phyloP scores from a whole-genome alignment of 2,329 filamentous ascomycete genomes.

The Ustilaginoidea virens region DNA sequence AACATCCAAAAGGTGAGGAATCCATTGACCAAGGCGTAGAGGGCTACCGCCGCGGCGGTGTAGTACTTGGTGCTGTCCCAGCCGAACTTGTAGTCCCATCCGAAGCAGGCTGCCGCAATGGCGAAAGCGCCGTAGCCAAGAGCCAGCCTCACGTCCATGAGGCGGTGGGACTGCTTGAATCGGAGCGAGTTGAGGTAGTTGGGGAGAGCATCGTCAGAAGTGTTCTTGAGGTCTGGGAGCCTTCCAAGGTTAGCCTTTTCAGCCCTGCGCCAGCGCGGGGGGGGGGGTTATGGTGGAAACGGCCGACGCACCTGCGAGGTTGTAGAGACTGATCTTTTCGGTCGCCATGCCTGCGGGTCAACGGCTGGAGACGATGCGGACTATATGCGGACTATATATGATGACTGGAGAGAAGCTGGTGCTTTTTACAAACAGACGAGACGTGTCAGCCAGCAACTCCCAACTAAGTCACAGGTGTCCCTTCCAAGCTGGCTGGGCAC shows the following conservation, averaged over 20 bases:
- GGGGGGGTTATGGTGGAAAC: too few species aligned
- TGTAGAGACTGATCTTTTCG: constrained; percentile 51
- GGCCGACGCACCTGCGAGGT: constrained; percentile 38
- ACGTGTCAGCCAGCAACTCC: too few species aligned
- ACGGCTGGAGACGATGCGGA: background rate
- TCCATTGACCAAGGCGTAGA: constrained; percentile 69
- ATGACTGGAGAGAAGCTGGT: background rate
- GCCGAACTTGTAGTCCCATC: constrained; percentile 80
- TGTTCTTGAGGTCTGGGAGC: constrained; percentile 77
- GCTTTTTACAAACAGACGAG: background rate
- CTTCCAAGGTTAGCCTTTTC: constrained; percentile 1
- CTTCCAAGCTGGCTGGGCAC: constrained; percentile 1
- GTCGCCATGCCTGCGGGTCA: constrained; percentile 16
- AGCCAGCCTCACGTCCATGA: constrained; percentile 67
- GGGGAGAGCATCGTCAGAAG: constrained; percentile 83
- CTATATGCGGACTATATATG: too few species aligned
- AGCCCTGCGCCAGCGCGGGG: background rate
- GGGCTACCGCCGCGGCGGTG: constrained; percentile 61
- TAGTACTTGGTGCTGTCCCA: constrained; percentile 76
- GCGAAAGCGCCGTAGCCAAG: constrained; percentile 73
- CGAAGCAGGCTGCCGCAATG: constrained; percentile 72
- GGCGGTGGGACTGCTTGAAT: constrained; percentile 68
- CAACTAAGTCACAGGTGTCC: too few species aligned
- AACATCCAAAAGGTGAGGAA: constrained; percentile 73
- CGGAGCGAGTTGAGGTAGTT: constrained; percentile 83